Percentiles rank a stretch among this genome's conserved stretches.
These are phyloP conservation scores for Cladophialophora yegresii DNA, from an alignment of 2,329 filamentous ascomycete genomes.

Conservation along the genomic window DNA sequence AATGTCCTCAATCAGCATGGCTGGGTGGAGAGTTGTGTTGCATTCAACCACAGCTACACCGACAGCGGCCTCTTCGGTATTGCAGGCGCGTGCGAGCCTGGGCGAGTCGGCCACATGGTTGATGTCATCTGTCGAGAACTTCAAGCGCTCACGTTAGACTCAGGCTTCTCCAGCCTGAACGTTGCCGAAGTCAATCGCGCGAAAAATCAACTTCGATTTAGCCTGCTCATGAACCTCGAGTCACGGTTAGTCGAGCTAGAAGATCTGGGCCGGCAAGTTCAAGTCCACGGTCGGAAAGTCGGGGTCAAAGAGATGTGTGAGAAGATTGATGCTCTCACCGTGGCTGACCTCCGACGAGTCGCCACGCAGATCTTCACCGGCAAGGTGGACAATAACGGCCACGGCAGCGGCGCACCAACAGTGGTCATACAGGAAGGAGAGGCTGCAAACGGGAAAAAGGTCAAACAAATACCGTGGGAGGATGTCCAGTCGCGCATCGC, in stretches of 20 bases:
- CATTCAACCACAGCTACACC: conserved; percentile 97
- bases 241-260: conserved; percentile 96
- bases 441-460: conserved; percentile 65
- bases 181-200: conserved; percentile 81
- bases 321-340: conserved; percentile 78
- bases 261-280: conserved; percentile 89
- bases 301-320: conserved; percentile 91
- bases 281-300: conserved; percentile 92
- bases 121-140: conserved; percentile 95
- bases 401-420: conserved; percentile 83
- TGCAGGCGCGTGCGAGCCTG: conserved; percentile 78
- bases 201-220: conserved; percentile 93
- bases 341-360: conserved; percentile 78
- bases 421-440: conserved; percentile 93
- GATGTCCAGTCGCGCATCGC: conserved; percentile 86
- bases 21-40: conserved; percentile 94
- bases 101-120: conserved; percentile 77
- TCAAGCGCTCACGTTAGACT: conserved; percentile 72
- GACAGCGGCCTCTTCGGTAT: conserved; percentile 96
- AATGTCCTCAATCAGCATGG: conserved; percentile 97
- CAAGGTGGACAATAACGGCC: conserved; percentile 69
- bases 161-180: conserved; percentile 71
- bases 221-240: conserved; percentile 95
- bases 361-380: conserved; percentile 78
- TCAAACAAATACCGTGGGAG: conserved; percentile 73